Conservation (phyloP, 129 eudicot species). For the Tagetes erecta region DNA sequence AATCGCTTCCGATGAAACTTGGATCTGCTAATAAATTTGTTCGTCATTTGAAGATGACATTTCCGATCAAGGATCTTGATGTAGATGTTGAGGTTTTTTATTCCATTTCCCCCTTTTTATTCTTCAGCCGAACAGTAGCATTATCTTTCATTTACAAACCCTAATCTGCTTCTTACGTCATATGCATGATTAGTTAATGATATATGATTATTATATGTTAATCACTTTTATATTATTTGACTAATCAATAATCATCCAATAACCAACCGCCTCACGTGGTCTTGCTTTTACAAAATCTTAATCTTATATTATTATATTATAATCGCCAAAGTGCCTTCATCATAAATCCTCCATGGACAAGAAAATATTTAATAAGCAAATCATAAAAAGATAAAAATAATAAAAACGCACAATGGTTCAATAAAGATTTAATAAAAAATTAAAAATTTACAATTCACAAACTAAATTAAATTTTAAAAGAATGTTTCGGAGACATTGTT, state of each 20-base stretch:
- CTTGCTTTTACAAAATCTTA: constrained; percentile 31
- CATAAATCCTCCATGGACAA: not conserved
- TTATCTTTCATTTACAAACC: constrained; percentile 11
- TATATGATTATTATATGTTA: constrained; percentile 7
- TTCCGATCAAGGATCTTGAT: not conserved
- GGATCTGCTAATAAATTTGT: not conserved
- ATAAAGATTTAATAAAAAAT: too few relatives aligned
- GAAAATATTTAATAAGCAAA: too few relatives aligned
- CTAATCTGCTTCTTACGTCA: constrained; percentile 20
- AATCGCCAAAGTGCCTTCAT: not conserved
- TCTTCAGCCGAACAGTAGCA: too few relatives aligned
- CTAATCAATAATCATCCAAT: constrained; percentile 19
- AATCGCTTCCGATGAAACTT: not conserved
- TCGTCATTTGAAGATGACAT: not conserved
- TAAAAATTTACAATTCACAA: too few relatives aligned
- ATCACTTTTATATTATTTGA: constrained; percentile 5
- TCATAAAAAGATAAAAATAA: too few relatives aligned
- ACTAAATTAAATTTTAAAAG: too few relatives aligned
- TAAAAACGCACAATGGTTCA: too few relatives aligned
- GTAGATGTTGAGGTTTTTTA: not conserved
- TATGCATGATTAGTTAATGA: not conserved
- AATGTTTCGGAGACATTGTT: too few relatives aligned
- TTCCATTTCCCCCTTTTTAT: constrained; percentile 3
- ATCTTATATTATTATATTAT: constrained; percentile 20
- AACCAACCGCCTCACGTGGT: constrained; percentile 9